Evolutionary conservation across 495 filamentous ascomycete species (phyloP).

Genomic region (Peziza echinospora): DNA sequence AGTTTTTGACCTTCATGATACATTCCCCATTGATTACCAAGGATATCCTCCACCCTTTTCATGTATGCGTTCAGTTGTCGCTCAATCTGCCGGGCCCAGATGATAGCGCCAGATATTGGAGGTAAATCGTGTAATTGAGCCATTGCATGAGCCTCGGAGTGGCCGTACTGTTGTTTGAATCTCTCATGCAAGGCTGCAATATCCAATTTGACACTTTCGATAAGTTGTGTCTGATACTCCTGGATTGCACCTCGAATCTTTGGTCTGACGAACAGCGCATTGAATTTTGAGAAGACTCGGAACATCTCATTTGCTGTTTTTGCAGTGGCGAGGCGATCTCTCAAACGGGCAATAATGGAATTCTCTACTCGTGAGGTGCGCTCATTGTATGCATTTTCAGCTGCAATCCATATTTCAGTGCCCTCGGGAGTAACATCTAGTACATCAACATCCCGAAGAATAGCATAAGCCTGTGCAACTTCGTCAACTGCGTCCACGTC

Average conservation of each 20-base stretch:
- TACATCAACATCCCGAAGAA: slow-evolving; percentile 80
- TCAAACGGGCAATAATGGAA: slow-evolving; percentile 84
- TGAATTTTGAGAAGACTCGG: slow-evolving; percentile 97
- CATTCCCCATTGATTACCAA: slow-evolving; percentile 80
- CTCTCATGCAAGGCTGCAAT: slow-evolving; percentile 82
- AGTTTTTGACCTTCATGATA: slow-evolving; percentile 91
- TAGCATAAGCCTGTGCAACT: slow-evolving; percentile 80
- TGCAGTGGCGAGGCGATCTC: slow-evolving; percentile 82
- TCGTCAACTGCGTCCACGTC: slow-evolving; percentile 97
- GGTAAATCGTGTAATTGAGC: slow-evolving; percentile 86
- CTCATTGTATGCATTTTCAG: slow-evolving; percentile 89
- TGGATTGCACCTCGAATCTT: slow-evolving; percentile 95
- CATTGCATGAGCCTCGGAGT: slow-evolving; percentile 95
- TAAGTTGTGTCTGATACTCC: slow-evolving; percentile 91
- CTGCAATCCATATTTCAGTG: slow-evolving; percentile 71
- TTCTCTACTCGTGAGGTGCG: slow-evolving; percentile 92
- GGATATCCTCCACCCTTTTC: slow-evolving; percentile 89
- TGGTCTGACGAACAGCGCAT: slow-evolving; percentile 87
- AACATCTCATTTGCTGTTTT: slow-evolving; percentile 99
- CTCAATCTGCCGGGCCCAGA: slow-evolving; percentile 94
- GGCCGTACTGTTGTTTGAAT: slow-evolving; percentile 95
- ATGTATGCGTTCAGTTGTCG: slow-evolving; percentile 84
- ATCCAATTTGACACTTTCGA: slow-evolving; percentile 90
- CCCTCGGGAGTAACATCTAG: slow-evolving; percentile 79
- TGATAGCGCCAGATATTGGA: slow-evolving; percentile 85